These are phyloP conservation scores for Delphinella strobiligena DNA, from an alignment of 2,329 filamentous ascomycete species.

Conservation along the genomic window DNA sequence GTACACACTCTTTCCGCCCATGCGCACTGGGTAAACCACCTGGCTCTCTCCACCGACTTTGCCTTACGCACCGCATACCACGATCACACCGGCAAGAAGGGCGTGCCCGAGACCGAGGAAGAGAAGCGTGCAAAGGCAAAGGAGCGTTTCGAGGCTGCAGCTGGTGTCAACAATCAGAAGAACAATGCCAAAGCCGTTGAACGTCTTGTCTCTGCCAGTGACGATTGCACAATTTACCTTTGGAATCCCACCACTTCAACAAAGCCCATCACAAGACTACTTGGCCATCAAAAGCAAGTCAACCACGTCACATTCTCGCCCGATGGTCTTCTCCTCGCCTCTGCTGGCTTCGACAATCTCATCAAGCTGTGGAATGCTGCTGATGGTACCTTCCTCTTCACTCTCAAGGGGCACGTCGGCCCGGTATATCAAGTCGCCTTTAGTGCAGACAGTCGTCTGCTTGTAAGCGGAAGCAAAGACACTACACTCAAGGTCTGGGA, in stretches of 20 bases:
- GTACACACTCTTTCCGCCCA: conserved; percentile 70
- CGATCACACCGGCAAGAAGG: conserved; percentile 59
- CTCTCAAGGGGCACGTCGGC: conserved; percentile 77
- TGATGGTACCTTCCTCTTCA: conserved; percentile 69
- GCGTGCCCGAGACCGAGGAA: conserved; percentile 55
- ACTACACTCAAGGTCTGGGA: conserved; percentile 95
- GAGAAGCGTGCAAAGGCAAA: conserved; percentile 65
- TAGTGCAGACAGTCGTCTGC: conserved; percentile 77
- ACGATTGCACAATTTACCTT: conserved; percentile 93
- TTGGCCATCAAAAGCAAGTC: conserved; percentile 94
- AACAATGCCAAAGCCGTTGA: conserved; percentile 63
- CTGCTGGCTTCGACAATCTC: conserved; percentile 84
- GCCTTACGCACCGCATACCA: conserved; percentile 75
- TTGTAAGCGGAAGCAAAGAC: conserved; percentile 83
- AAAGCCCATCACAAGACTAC: conserved; percentile 76
- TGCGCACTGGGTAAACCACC: conserved; percentile 90
- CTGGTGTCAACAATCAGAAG: conserved; percentile 39
- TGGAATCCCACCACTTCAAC: conserved; percentile 72
- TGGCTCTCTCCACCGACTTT: conserved; percentile 87
- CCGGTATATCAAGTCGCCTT: conserved; percentile 90
- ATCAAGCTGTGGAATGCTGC: conserved; percentile 82
- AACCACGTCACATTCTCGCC: conserved; percentile 93
- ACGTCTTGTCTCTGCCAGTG: conserved; percentile 76
- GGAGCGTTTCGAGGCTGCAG: conserved; percentile 75
- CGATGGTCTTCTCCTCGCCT: conserved; percentile 77